Evolutionary conservation across 768 basidiomycete genomes (phyloP).

Genomic region (Leccinum aurantiacum): DNA sequence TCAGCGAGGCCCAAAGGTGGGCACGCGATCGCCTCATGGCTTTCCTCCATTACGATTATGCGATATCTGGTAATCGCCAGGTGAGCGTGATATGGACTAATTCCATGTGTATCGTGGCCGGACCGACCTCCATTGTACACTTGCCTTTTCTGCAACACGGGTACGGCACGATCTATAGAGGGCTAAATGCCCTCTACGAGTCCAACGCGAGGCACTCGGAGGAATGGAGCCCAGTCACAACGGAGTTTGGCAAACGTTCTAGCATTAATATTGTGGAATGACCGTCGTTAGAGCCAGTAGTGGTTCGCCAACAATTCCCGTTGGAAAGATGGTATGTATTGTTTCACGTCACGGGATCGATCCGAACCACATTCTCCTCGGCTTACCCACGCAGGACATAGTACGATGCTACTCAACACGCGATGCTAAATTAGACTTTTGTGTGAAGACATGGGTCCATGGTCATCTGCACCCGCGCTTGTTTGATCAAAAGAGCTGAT

Average conservation of each 20-base stretch:
- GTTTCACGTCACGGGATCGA: constrained; percentile 10
- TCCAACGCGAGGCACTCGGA: constrained; percentile 5
- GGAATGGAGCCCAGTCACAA: background rate
- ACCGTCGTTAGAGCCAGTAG: background rate
- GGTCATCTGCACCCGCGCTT: background rate
- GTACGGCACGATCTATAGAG: constrained; percentile 7
- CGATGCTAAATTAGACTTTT: background rate
- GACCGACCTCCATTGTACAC: constrained; percentile 18
- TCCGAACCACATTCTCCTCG: constrained; percentile 12
- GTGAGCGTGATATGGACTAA: constrained; percentile 8
- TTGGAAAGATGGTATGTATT: background rate
- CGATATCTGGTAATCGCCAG: constrained; percentile 16
- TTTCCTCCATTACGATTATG: constrained; percentile 2
- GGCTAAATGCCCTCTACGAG: background rate
- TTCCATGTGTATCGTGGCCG: background rate
- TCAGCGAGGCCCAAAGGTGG: background rate
- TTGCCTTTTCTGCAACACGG: constrained; percentile 7
- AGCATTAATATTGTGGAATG: background rate
- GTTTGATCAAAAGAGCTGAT: background rate
- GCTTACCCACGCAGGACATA: constrained; percentile 11
- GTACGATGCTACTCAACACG: background rate
- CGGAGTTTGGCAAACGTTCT: constrained; percentile 6
- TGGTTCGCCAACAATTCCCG: background rate
- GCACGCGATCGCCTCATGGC: constrained; percentile 34
- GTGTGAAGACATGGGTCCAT: background rate